phyloP scores from a whole-genome alignment of 805 yeast genomes.

The Cyberlindnera bimundalis region DNA sequence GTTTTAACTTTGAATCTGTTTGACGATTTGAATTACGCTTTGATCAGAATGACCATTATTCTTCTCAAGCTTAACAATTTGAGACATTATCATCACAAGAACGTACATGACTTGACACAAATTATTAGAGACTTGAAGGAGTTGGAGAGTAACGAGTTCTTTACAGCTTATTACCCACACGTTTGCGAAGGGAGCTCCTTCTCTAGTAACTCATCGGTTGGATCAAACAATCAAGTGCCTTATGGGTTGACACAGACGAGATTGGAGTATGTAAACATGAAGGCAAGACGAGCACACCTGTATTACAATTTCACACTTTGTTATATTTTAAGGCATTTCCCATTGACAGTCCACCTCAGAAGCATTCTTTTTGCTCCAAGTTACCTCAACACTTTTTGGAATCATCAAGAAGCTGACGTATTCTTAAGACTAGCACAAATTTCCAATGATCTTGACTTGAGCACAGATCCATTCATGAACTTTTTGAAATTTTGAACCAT shows the following conservation, averaged over 20 bases:
- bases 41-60: conserved; percentile 15
- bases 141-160: conserved; percentile 21
- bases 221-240: not conserved
- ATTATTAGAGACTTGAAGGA: conserved; percentile 16
- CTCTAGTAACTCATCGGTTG: conserved; percentile 1
- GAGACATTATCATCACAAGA: conserved; percentile 8
- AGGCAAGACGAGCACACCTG: conserved; percentile 17
- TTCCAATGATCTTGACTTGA: conserved; percentile 10
- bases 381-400: conserved; percentile 17
- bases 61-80: conserved; percentile 20
- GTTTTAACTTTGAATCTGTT: conserved; percentile 19
- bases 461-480: conserved; percentile 21
- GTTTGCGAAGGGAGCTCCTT: conserved; percentile 5
- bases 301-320: conserved; percentile 18
- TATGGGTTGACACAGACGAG: not conserved
- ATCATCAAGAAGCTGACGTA: conserved; percentile 10
- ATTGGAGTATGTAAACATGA: conserved; percentile 13
- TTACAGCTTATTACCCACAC: conserved; percentile 17
- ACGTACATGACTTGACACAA: not conserved
- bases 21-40: conserved; percentile 23
- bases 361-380: conserved; percentile 3
- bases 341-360: not conserved
- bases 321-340: conserved; percentile 16
- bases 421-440: conserved; percentile 12
- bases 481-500: conserved; percentile 11